Evolutionary conservation across 169 alveolate species (phyloP).

Genomic region (Ichthyophthirius multifiliis): DNA sequence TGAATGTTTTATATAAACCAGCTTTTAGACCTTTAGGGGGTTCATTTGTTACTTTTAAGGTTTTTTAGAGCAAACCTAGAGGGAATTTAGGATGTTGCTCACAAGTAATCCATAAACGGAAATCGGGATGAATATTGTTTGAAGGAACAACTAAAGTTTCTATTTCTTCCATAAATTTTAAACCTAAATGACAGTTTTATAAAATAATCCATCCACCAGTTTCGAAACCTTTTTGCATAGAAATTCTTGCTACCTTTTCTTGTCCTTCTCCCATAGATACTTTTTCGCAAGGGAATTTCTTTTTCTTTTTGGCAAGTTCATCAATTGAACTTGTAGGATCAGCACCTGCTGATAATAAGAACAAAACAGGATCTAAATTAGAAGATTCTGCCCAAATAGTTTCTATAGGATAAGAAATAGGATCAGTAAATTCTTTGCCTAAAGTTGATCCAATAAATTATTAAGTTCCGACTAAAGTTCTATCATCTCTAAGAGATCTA

Average conservation of each 20-base stretch:
- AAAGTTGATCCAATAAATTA: constrained; percentile 84
- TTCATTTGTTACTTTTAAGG: constrained; percentile 94
- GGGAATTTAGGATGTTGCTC: constrained; percentile 94
- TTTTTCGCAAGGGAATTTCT: constrained; percentile 90
- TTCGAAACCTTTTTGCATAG: constrained; percentile 86
- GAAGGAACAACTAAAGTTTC: constrained; percentile 74
- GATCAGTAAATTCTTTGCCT: constrained; percentile 87
- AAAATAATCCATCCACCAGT: constrained; percentile 95
- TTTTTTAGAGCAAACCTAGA: constrained; percentile 94
- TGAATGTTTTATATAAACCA: constrained; percentile 93
- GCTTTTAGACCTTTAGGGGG: constrained; percentile 96
- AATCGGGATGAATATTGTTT: constrained; percentile 89
- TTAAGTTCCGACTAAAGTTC: constrained; percentile 90
- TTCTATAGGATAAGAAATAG: constrained; percentile 91
- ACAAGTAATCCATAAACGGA: constrained; percentile 91
- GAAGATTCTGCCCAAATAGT: constrained; percentile 86
- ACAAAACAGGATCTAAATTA: constrained; percentile 88
- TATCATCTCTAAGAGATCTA: constrained; percentile 92
- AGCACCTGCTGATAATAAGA: constrained; percentile 92
- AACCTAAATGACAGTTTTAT: constrained; percentile 94
- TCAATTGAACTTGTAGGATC: constrained; percentile 94
- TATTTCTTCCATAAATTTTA: constrained; percentile 90
- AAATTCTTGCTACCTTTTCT: constrained; percentile 89
- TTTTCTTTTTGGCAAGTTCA: constrained; percentile 92
- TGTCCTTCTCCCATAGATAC: constrained; percentile 98